Conservation (phyloP, 371 early-diverging fungal genomes). For the Mortierella sp. region DNA sequence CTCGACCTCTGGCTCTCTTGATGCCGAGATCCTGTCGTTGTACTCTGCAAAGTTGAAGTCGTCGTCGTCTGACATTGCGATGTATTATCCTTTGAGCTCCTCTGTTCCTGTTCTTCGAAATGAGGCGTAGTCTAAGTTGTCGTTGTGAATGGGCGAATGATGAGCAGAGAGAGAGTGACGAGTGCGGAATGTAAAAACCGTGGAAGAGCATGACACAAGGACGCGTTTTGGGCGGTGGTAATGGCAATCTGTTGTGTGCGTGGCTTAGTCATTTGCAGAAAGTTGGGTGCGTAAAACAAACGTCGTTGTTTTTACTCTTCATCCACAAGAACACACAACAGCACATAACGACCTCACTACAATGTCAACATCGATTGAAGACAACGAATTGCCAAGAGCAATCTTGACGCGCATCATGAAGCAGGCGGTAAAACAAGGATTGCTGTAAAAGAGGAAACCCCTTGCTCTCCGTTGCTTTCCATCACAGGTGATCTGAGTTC, state of each 20-base stretch:
- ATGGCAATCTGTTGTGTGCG: background rate
- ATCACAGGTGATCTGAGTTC: background rate
- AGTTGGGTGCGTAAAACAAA: background rate
- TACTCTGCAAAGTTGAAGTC: slow-evolving; percentile 17
- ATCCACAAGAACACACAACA: background rate
- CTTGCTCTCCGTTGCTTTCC: no score
- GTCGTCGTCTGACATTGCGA: slow-evolving; percentile 25
- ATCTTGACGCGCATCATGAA: slow-evolving; percentile 72
- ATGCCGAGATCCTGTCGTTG: slow-evolving; percentile 22
- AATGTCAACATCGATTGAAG: slow-evolving; percentile 63
- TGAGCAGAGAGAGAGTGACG: background rate
- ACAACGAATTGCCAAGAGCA: slow-evolving; percentile 71
- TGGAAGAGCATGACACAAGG: background rate
- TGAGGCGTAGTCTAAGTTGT: background rate
- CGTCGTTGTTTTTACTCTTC: background rate
- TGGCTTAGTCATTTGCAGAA: background rate
- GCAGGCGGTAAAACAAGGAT: slow-evolving; percentile 59
- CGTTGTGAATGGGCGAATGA: background rate
- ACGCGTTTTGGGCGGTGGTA: background rate
- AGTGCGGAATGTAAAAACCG: no score
- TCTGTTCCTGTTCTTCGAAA: background rate
- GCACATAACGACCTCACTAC: background rate
- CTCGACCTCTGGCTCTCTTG: slow-evolving; percentile 18
- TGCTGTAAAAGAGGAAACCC: background rate
- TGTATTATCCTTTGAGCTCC: background rate